phyloP scores from a whole-genome alignment of 805 yeast genomes.

The Saccharomyces jurei region DNA sequence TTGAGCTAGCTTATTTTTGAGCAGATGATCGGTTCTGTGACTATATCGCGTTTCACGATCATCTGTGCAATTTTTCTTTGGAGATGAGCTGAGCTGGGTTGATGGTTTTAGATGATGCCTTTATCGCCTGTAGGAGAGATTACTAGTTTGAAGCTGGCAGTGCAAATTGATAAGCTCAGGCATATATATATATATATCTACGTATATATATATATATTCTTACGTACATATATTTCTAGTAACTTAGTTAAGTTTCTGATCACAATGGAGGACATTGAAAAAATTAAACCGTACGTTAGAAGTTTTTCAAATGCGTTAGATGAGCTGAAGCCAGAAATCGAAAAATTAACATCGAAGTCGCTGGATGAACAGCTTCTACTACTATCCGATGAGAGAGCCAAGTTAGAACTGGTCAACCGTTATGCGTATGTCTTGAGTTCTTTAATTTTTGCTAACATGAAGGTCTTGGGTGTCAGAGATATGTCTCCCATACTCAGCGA shows the following conservation, averaged over 20 bases:
- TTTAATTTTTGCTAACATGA: constrained; percentile 24
- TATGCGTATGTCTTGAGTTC: constrained; percentile 26
- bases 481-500: constrained; percentile 52
- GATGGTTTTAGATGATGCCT: background rate
- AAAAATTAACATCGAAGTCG: constrained; percentile 16
- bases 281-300: constrained; percentile 22
- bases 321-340: constrained; percentile 13
- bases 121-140: background rate
- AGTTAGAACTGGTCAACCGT: constrained; percentile 20
- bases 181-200: background rate
- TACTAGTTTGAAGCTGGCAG: background rate
- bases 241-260: constrained; percentile 4
- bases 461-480: constrained; percentile 20
- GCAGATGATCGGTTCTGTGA: background rate
- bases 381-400: constrained; percentile 15
- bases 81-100: background rate
- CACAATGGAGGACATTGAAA: constrained; percentile 23
- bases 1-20: background rate
- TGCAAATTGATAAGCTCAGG: background rate
- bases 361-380: constrained; percentile 25
- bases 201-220: background rate
- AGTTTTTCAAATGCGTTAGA: constrained; percentile 20
- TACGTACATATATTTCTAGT: too few relatives aligned
- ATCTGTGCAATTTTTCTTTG: background rate
- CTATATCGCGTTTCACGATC: background rate